Evolutionary conservation across 192 early-diverging fungal species (phyloP).

Genomic region (Chytriomyces hyalinus): DNA sequence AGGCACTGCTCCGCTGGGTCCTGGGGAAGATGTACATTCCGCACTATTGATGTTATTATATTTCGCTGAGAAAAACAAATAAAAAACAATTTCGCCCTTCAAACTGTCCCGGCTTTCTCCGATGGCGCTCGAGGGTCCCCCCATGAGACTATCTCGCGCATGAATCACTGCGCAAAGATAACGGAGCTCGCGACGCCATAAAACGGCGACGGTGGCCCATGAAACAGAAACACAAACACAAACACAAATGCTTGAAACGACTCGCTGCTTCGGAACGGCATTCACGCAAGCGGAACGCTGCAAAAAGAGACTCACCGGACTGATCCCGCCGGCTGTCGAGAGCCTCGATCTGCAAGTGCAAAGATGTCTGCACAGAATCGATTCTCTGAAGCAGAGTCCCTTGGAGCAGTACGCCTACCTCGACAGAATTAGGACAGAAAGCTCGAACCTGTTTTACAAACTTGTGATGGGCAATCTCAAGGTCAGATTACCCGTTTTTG

Average conservation of each 20-base stretch:
- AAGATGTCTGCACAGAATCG: constrained; percentile 70
- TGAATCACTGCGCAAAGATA: no score
- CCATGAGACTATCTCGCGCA: no score
- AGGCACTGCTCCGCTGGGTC: constrained; percentile 29
- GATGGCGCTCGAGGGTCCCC: no score
- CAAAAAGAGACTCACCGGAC: constrained; percentile 33
- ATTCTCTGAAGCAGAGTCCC: constrained; percentile 44
- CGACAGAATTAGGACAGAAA: constrained; percentile 79
- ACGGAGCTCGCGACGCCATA: no score
- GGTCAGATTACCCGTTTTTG: not conserved
- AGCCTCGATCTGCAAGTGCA: constrained; percentile 71
- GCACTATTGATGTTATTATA: not conserved
- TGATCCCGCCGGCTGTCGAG: constrained; percentile 74
- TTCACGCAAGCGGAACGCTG: not conserved
- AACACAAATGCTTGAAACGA: not conserved
- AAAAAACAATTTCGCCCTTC: not conserved
- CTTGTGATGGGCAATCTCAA: constrained; percentile 69
- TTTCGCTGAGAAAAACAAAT: not conserved
- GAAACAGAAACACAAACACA: not conserved
- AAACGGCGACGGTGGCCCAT: no score
- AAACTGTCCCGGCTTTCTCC: not conserved
- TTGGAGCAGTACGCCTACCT: constrained; percentile 89
- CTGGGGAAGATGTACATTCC: constrained; percentile 41
- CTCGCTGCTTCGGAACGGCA: not conserved
- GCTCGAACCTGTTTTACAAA: constrained; percentile 83